Conservation (phyloP, 441 rosid species). For the Populus hybrid region DNA sequence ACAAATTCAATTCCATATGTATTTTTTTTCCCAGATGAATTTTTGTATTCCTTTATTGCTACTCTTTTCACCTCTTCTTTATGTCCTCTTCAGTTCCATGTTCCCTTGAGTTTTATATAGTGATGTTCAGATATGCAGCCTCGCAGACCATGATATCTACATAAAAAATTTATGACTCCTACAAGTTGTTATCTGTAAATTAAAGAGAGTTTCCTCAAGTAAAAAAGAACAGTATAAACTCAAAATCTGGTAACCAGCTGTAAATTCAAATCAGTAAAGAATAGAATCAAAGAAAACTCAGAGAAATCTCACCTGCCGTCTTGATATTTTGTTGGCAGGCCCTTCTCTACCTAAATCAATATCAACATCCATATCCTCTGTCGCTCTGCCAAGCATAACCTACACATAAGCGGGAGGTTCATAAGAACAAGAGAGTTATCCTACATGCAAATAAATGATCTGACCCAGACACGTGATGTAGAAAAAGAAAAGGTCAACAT, state of each 20-base stretch:
- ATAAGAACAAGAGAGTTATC: constrained; percentile 5
- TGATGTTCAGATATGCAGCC: not conserved
- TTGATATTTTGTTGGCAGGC: constrained; percentile 74
- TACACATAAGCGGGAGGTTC: constrained; percentile 21
- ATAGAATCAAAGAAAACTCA: constrained; percentile 14
- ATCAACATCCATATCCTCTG: constrained; percentile 74
- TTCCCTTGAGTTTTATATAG: not conserved
- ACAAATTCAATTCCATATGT: not conserved
- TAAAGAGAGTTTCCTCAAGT: constrained; percentile 1
- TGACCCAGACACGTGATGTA: not conserved
- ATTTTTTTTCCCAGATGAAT: not conserved
- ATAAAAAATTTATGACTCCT: not conserved
- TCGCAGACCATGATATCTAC: not conserved
- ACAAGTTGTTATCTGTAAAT: not conserved
- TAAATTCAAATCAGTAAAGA: constrained; percentile 8
- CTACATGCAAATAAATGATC: not conserved
- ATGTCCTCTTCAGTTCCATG: not conserved
- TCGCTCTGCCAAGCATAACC: constrained; percentile 90
- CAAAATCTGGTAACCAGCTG: not conserved
- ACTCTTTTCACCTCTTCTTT: not conserved
- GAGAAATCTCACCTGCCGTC: constrained; percentile 66
- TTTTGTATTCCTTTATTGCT: not conserved
- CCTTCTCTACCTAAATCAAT: constrained; percentile 87
- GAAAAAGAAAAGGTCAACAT: not conserved
- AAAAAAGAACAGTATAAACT: not conserved